phyloP scores from a whole-genome alignment of 2,329 filamentous ascomycete genomes.

The Lachnellula occidentalis region DNA sequence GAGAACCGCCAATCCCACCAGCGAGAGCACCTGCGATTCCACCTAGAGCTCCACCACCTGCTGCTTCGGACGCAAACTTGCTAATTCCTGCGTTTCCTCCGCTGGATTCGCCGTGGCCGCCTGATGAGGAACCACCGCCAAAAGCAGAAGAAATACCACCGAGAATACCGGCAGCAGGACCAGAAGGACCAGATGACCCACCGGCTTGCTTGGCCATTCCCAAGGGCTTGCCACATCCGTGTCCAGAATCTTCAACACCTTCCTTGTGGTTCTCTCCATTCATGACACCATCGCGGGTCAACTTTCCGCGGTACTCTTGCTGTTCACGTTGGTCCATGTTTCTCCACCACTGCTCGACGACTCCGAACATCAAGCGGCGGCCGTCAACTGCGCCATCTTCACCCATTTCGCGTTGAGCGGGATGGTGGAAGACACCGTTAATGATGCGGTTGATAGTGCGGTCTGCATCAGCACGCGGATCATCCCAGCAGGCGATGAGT shows the following conservation, averaged over 20 bases:
- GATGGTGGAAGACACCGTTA: slow-evolving; percentile 80
- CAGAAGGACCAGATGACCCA: slow-evolving; percentile 48
- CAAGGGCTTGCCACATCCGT: slow-evolving; percentile 72
- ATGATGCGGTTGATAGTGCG: slow-evolving; percentile 72
- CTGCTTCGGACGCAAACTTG: slow-evolving; percentile 49
- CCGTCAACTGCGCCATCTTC: slow-evolving; percentile 68
- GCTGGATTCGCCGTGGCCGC: slow-evolving; percentile 21
- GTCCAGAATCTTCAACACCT: slow-evolving; percentile 75
- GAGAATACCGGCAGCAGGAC: slow-evolving; percentile 52
- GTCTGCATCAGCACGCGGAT: slow-evolving; percentile 64
- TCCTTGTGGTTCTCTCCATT: slow-evolving; percentile 80
- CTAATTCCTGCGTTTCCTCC: slow-evolving; percentile 15
- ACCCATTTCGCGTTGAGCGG: slow-evolving; percentile 66
- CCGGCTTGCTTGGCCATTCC: slow-evolving; percentile 64
- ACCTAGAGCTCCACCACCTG: slow-evolving; percentile 60
- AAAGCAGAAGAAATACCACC: slow-evolving; percentile 49
- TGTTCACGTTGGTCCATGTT: slow-evolving; percentile 57
- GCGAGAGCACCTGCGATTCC: slow-evolving; percentile 67
- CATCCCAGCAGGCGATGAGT: slow-evolving; percentile 81
- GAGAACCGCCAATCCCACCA: slow-evolving; percentile 56
- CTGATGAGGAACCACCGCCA: slow-evolving; percentile 25
- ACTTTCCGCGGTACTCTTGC: slow-evolving; percentile 64
- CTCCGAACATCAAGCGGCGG: slow-evolving; percentile 70
- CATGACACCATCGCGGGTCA: slow-evolving; percentile 73
- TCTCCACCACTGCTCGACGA: slow-evolving; percentile 79